Base-by-base conservation (phyloP, 495 filamentous ascomycete species). In the Talaromyces thailandensis region DNA sequence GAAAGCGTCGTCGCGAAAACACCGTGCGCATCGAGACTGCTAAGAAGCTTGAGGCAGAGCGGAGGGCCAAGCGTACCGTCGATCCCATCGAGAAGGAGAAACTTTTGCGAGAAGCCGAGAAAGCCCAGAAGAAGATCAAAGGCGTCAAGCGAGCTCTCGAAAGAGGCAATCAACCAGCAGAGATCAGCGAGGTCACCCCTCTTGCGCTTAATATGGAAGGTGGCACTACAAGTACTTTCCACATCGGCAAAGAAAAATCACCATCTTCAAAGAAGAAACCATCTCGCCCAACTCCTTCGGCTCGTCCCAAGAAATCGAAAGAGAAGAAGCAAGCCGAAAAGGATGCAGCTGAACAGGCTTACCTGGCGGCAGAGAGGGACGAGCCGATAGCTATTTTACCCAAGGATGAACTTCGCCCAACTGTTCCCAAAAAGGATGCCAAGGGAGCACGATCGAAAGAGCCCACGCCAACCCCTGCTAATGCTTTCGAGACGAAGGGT, bases 301-400 rank as follows among this genome's bases (percentile, higher is more conserved):
- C 82, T 5, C 80, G 90, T 4, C 87, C 84, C 4, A 89, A 88
- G 72, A 97, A 97, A 70, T 93, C 89, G 37, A 97, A 96, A 75
- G 93, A 97, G 70, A 92, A 97, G 76, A 97, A 97, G 71, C 90
- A 96, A 70, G 88, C 92, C 31, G 92, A 96, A 73, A 95, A 97
- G 71, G 92, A 96, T 69, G 85, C 87, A 3, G 94, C 96, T 56
- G 91, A 93, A 64, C 90, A 90, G 63, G 92, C 90, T 24, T 92
- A 93, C 64, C 87, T 89, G 63, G 90, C 89, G 16, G 79, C 96
- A 65, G 88, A 95, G 60, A 91, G 90, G 57, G 88, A 95, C 25
- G 91, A 96, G 64, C 79, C 84, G 5, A 81, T 90, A 12, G 66
- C 72, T 62, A 80, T 82, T 65, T 79, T 80, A 53, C 83, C 81